These are phyloP conservation scores for Cercospora sp. DNA, from an alignment of 2,329 filamentous ascomycete species.

Conservation along the genomic window DNA sequence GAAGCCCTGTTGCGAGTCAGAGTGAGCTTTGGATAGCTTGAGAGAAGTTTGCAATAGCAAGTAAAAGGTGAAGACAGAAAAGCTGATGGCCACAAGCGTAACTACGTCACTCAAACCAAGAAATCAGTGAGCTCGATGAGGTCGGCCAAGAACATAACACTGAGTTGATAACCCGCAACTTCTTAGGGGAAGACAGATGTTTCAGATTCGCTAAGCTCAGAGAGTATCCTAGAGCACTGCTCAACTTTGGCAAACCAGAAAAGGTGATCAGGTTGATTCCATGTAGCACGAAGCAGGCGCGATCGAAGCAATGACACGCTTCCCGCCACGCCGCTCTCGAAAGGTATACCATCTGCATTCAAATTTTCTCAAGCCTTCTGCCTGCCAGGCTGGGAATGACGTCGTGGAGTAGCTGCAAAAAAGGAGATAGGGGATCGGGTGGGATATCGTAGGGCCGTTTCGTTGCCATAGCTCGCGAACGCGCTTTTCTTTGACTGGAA, in stretches of 20 bases:
- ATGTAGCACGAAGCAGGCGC: neutral
- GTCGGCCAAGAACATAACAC: no score
- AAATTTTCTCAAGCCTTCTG: neutral
- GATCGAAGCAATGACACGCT: neutral
- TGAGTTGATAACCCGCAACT: no score
- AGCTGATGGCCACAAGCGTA: no score
- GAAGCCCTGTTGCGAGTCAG: no score
- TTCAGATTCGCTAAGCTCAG: neutral
- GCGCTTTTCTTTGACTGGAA: conserved; percentile 1
- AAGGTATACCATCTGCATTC: neutral
- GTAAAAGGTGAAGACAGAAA: no score
- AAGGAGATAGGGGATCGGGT: neutral
- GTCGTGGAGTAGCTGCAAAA: neutral
- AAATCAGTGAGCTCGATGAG: no score
- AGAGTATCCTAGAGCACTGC: conserved; percentile 1
- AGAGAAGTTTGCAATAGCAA: no score
- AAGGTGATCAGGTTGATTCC: neutral
- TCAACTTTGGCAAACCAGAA: neutral
- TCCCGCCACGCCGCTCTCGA: neutral
- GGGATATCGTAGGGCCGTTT: conserved; percentile 2
- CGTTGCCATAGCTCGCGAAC: neutral
- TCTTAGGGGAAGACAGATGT: neutral
- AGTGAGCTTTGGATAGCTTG: no score
- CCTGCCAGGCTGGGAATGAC: neutral
- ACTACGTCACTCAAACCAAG: no score